Conservation (phyloP, 2,329 filamentous ascomycete species). For the Aschersonia sp. region DNA sequence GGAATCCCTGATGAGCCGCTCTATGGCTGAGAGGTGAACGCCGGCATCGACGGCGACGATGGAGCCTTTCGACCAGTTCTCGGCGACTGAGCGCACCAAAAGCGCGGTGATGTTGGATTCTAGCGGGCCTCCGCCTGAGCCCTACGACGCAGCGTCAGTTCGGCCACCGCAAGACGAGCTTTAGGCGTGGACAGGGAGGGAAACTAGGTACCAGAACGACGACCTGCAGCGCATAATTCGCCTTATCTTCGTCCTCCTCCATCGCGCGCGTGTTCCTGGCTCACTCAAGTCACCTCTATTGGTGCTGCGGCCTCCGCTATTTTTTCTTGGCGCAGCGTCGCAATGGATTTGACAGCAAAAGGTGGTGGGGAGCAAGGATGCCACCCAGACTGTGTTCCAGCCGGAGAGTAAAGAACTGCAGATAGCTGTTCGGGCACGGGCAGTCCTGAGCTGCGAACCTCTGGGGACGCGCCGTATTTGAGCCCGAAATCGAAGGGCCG, state of each 20-base stretch:
- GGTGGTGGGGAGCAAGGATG: not conserved
- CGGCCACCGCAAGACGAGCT: not conserved
- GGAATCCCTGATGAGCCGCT: conserved; percentile 55
- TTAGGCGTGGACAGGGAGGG: not conserved
- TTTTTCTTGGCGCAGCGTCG: not conserved
- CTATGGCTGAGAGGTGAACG: conserved; percentile 74
- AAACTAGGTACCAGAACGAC: conserved; percentile 47
- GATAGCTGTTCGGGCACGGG: not conserved
- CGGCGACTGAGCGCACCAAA: conserved; percentile 67
- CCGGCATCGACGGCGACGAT: conserved; percentile 89
- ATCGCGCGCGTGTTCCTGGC: conserved; percentile 5
- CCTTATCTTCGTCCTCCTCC: conserved; percentile 7
- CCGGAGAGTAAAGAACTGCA: not conserved
- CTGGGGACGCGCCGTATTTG: too few relatives aligned
- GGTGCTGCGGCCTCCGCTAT: not conserved
- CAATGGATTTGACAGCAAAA: not conserved
- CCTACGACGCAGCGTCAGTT: conserved; percentile 34
- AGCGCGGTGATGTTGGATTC: conserved; percentile 87
- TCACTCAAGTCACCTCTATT: not conserved
- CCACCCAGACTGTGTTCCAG: not conserved
- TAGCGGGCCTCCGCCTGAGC: conserved; percentile 74
- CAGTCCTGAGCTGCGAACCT: not conserved
- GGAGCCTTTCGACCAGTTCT: conserved; percentile 70
- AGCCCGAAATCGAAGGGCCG: too few relatives aligned
- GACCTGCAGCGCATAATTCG: conserved; percentile 49